Percentiles rank a stretch among this genome's conserved stretches.
These are phyloP conservation scores for Mycosphaerelloides madeirae DNA, from an alignment of 2,329 filamentous ascomycete species.

Conservation along the genomic window DNA sequence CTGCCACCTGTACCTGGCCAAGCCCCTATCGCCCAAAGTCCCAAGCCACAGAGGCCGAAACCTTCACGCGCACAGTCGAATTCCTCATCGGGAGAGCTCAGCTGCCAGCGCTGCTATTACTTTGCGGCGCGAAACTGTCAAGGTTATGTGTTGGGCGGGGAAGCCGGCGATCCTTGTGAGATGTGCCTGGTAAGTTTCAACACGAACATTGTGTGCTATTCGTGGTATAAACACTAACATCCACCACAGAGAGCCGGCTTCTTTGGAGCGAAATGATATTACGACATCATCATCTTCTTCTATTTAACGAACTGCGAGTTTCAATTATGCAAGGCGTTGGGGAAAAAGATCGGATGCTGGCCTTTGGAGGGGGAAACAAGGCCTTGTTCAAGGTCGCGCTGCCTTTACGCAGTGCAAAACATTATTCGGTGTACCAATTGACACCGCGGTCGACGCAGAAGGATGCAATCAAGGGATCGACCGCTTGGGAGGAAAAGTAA, in stretches of 20 bases:
- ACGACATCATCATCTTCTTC: not conserved
- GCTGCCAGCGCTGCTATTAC: constrained; percentile 35
- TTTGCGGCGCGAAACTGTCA: constrained; percentile 34
- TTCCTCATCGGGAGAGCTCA: constrained; percentile 23
- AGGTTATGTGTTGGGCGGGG: constrained; percentile 33
- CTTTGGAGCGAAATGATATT: constrained; percentile 23
- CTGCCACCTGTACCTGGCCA: constrained; percentile 12
- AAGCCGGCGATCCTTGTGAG: constrained; percentile 33
- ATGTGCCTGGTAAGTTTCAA: constrained; percentile 24
- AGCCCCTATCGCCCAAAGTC: constrained; percentile 1
- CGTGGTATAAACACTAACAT: constrained; percentile 10
- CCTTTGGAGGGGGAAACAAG: too few species aligned
- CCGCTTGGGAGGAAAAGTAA: constrained; percentile 3
- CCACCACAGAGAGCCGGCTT: constrained; percentile 28
- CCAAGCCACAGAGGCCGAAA: constrained; percentile 6
- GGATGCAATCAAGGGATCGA: not conserved
- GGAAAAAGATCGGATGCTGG: not conserved
- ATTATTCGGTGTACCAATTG: not conserved
- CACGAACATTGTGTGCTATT: too few species aligned
- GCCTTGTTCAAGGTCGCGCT: too few species aligned
- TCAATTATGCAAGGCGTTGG: not conserved
- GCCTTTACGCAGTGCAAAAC: not conserved
- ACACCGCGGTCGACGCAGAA: not conserved
- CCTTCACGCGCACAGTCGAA: constrained; percentile 10
- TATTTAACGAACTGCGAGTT: constrained; percentile 1